These are phyloP conservation scores for Candida broadrunensis DNA, from an alignment of 805 yeast species.

Conservation along the genomic window DNA sequence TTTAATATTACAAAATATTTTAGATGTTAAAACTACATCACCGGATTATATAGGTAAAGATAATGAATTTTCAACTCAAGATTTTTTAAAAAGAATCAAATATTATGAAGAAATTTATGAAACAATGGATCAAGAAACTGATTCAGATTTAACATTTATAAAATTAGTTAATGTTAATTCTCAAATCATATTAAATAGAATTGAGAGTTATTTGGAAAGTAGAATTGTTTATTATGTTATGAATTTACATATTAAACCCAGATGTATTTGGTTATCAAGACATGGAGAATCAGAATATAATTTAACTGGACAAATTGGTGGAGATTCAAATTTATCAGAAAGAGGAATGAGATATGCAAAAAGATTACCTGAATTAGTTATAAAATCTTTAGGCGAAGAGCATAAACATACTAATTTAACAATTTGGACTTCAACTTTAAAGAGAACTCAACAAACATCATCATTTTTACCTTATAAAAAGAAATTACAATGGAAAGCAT, in stretches of 20 bases:
- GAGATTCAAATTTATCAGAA: conserved; percentile 81
- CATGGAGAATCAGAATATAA: conserved; percentile 95
- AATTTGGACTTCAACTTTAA: conserved; percentile 93
- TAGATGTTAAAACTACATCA: conserved; percentile 82
- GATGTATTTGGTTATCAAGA: conserved; percentile 89
- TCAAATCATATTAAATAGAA: conserved; percentile 83
- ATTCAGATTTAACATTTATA: conserved; percentile 73
- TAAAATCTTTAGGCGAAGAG: conserved; percentile 58
- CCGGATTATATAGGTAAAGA: conserved; percentile 76
- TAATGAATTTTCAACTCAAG: conserved; percentile 68
- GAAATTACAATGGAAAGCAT: conserved; percentile 91
- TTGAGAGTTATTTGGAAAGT: conserved; percentile 84
- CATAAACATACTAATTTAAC: conserved; percentile 57
- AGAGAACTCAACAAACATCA: conserved; percentile 91
- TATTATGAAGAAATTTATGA: conserved; percentile 75
- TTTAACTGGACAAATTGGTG: conserved; percentile 92
- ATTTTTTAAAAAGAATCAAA: conserved; percentile 69
- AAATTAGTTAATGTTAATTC: conserved; percentile 85
- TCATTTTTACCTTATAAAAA: conserved; percentile 69
- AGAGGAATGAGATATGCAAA: conserved; percentile 83
- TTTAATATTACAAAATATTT: conserved; percentile 71
- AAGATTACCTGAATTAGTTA: conserved; percentile 75
- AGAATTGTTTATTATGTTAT: conserved; percentile 93
- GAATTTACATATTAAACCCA: conserved; percentile 91
- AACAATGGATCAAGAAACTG: conserved; percentile 59